Evolutionary conservation across 495 filamentous ascomycete genomes (phyloP), one percentile per base, ranked within the genome.

Genomic region (Penicillium lividum): DNA sequence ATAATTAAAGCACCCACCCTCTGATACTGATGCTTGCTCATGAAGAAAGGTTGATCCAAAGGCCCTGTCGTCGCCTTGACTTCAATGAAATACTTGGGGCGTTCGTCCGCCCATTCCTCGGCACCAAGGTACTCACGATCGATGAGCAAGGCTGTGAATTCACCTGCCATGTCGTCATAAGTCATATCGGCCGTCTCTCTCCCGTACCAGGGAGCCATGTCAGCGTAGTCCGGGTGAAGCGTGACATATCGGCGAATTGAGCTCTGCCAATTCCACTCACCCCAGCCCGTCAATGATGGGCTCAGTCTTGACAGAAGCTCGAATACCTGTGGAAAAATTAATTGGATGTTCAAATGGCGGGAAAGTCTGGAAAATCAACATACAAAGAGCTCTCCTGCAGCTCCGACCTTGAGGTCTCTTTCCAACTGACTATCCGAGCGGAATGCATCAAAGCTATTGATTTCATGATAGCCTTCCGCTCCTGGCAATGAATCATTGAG

Each of bases 61-160:
- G 64, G 40, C 8, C 59, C 60, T 3, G 74, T 75, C 0, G 78
- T 80, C n/a, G 77, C 63, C 60, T 80, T 82, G 36, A 82, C 78
- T 53, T 81, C 78, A 38, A 81, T 73, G 43, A 64, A 76, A 55
- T 76, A 81, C 29, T 66, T 52, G 10, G 74, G 78, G 4, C 45
- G 56, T 5, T 15, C 45, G 15, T 25, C 15, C 4, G 11, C 8
- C 10, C 45, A 27, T 47, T 13, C 18, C 6, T 3, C 6, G 18
- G 8, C 8, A 8, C 7, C 18, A 8, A 47, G 18, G 15, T 47
- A 25, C 8, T 22, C 45, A 9, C 15, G 6, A 3, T 29, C 11
- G 22, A 47, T 47, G 8, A 47, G 45, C 4, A 47, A 27, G 10
- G 45, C 9, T 11, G 45, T 47, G 4, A 47, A 30, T 5, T 13